A percentile compares a stretch with the other conserved stretches of the same genome.
Evolutionary conservation across 805 yeast species (phyloP).

Genomic region (Kodamaea kaohsiungensis): DNA sequence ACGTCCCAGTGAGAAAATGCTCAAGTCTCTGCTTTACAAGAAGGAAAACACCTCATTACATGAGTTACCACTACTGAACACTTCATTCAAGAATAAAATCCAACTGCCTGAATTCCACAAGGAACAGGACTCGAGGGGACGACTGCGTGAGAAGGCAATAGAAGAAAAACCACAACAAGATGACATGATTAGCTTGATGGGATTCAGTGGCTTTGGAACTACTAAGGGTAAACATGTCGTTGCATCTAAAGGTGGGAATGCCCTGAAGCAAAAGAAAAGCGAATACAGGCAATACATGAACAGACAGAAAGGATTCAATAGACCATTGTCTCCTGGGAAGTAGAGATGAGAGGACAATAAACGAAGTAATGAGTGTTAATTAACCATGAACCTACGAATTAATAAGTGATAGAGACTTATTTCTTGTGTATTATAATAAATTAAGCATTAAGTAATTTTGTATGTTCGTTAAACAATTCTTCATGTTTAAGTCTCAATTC

Average conservation of each 20-base stretch:
- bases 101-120: slow-evolving; percentile 15
- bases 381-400: not conserved
- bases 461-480: slow-evolving; percentile 53
- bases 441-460: slow-evolving; percentile 27
- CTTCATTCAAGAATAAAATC: slow-evolving; percentile 17
- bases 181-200: slow-evolving; percentile 52
- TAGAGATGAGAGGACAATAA: not conserved
- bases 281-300: slow-evolving; percentile 64
- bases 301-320: slow-evolving; percentile 54
- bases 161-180: slow-evolving; percentile 17
- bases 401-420: not conserved
- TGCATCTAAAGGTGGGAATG: slow-evolving; percentile 49
- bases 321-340: slow-evolving; percentile 53
- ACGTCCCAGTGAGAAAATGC: slow-evolving; percentile 15
- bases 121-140: slow-evolving; percentile 25
- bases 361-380: not conserved
- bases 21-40: slow-evolving; percentile 17
- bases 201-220: slow-evolving; percentile 54
- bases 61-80: slow-evolving; percentile 19
- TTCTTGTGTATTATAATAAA: not conserved
- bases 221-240: slow-evolving; percentile 59
- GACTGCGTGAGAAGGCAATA: slow-evolving; percentile 23
- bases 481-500: slow-evolving; percentile 63
- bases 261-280: slow-evolving; percentile 38
- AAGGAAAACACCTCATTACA: slow-evolving; percentile 15